Evolutionary conservation across 179 eudicot genomes (phyloP).

Genomic region (Drosera spatulata): DNA sequence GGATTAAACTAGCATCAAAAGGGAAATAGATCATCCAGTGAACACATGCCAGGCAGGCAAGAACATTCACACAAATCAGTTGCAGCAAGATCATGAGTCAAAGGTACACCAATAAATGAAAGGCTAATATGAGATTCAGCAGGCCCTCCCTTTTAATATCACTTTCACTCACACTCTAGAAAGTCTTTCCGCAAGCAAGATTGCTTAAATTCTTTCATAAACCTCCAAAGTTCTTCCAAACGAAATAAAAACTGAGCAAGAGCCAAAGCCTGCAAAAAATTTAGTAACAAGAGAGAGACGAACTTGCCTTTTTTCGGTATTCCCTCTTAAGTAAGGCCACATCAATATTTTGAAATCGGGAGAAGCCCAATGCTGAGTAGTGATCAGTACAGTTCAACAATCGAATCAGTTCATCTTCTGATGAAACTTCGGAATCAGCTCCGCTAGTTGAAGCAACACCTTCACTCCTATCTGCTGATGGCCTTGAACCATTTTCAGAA

Average conservation of each 20-base stretch:
- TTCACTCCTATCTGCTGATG: slow-evolving; percentile 46
- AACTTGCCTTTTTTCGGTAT: slow-evolving; percentile 72
- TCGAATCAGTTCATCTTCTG: slow-evolving; percentile 89
- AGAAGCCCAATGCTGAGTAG: slow-evolving; percentile 78
- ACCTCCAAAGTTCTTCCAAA: neutral
- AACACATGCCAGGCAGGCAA: too few species aligned
- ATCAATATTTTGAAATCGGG: slow-evolving; percentile 61
- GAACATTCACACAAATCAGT: too few species aligned
- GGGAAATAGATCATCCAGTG: too few species aligned
- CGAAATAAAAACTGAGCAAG: too few species aligned
- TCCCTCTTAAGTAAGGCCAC: slow-evolving; percentile 68
- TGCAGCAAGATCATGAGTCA: too few species aligned
- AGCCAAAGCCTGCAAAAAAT: neutral
- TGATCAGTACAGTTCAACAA: slow-evolving; percentile 85
- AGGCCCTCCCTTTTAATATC: too few species aligned
- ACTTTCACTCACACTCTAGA: too few species aligned
- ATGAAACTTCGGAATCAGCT: slow-evolving; percentile 63
- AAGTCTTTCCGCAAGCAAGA: too few species aligned
- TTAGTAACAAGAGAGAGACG: neutral
- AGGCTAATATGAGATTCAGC: too few species aligned
- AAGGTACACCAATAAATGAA: too few species aligned
- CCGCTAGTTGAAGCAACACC: slow-evolving; percentile 89
- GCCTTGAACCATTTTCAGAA: slow-evolving; percentile 37
- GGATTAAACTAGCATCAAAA: too few species aligned
- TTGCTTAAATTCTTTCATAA: too few species aligned